These are phyloP conservation scores for Botrytis byssoidea DNA, from an alignment of 2,329 filamentous ascomycete genomes.

Conservation along the genomic window DNA sequence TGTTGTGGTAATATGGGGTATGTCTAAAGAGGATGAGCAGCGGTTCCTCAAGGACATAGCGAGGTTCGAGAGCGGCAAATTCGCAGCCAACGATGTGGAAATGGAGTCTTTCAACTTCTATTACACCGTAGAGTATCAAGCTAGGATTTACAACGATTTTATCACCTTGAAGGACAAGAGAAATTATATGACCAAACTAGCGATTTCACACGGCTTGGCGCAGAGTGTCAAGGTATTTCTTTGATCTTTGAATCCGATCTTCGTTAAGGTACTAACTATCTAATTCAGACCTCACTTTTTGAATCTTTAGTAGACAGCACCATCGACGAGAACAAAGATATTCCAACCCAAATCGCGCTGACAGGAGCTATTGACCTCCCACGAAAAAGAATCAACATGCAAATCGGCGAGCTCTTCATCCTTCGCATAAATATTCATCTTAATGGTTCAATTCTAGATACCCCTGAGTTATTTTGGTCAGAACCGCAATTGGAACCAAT, in stretches of 20 bases:
- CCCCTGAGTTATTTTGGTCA: slow-evolving; percentile 96
- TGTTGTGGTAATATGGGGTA: slow-evolving; percentile 97
- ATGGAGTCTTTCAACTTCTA: slow-evolving; percentile 99
- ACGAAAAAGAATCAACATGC: slow-evolving; percentile 95
- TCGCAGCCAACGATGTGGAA: slow-evolving; percentile 84
- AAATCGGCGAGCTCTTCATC: slow-evolving; percentile 98
- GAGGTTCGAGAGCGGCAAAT: slow-evolving; percentile 90
- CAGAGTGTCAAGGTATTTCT: slow-evolving; percentile 84
- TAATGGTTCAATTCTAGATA: slow-evolving; percentile 93
- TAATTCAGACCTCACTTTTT: slow-evolving; percentile 76
- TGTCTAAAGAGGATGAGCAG: slow-evolving; percentile 86
- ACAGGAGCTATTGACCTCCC: slow-evolving; percentile 90
- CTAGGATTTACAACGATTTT: slow-evolving; percentile 98
- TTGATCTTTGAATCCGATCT: slow-evolving; percentile 13
- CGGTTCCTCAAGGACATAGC: slow-evolving; percentile 90
- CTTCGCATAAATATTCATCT: slow-evolving; percentile 96
- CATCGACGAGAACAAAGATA: slow-evolving; percentile 88
- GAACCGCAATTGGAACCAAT: slow-evolving; percentile 96
- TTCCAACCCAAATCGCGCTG: slow-evolving; percentile 86
- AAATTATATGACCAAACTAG: slow-evolving; percentile 97
- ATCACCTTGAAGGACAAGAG: slow-evolving; percentile 91
- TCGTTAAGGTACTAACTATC: slow-evolving; percentile 14
- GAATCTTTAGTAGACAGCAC: slow-evolving; percentile 94
- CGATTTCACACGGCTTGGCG: slow-evolving; percentile 91
- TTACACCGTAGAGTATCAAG: slow-evolving; percentile 96